Percentiles rank a stretch among this genome's conserved stretches.
These are phyloP conservation scores for Botrytis fragariae DNA, from an alignment of 2,329 filamentous ascomycete species.

Conservation along the genomic window DNA sequence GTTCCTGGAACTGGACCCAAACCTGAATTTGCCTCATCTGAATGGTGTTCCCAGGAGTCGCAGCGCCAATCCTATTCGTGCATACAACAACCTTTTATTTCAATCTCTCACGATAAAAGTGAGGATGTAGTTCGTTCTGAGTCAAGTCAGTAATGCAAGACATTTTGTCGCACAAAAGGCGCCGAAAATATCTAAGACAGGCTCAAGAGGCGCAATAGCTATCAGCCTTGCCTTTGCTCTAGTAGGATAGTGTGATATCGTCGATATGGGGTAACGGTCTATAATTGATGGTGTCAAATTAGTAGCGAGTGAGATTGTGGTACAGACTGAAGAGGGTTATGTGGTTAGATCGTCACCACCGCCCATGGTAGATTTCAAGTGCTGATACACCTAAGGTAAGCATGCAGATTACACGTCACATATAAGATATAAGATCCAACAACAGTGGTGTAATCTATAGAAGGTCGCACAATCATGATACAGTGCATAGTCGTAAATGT, in stretches of 20 bases:
- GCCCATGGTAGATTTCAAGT: background rate
- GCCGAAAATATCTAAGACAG: background rate
- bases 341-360: background rate
- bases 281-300: background rate
- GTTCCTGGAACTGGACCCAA: conserved; percentile 1
- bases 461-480: background rate
- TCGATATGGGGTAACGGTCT: background rate
- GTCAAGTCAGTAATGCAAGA: background rate
- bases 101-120: background rate
- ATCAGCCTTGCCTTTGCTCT: conserved; percentile 19
- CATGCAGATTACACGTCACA: conserved; percentile 12
- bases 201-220: conserved; percentile 8
- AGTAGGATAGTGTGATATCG: background rate
- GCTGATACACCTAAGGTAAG: conserved; percentile 3
- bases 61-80: background rate
- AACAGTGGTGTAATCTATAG: background rate
- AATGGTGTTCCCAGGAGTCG: background rate
- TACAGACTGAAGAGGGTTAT: background rate
- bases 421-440: conserved; percentile 2
- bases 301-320: background rate
- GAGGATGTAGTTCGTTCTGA: background rate
- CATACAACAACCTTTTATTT: background rate
- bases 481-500: background rate
- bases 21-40: background rate
- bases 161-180: conserved; percentile 11